phyloP scores from a whole-genome alignment of 2,329 filamentous ascomycete species.

The Hymenoscyphus albidus region DNA sequence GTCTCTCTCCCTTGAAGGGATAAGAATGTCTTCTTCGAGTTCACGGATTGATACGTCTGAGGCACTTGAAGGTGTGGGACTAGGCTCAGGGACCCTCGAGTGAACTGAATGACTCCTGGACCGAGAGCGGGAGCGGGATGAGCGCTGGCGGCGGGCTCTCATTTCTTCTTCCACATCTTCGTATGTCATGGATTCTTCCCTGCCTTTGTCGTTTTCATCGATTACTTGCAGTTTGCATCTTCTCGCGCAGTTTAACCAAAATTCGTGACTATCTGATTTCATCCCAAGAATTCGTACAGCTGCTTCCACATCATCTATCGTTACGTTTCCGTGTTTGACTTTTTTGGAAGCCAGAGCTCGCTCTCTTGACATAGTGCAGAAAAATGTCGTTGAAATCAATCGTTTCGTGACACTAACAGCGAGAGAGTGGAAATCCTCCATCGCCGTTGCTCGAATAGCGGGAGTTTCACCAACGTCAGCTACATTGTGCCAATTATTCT shows the following conservation, averaged over 20 bases:
- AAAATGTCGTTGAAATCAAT: constrained; percentile 65
- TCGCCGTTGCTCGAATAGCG: constrained; percentile 67
- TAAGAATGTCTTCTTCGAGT: neutral
- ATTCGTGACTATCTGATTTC: constrained; percentile 41
- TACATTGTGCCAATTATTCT: constrained; percentile 65
- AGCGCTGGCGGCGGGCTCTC: neutral
- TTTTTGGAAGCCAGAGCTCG: constrained; percentile 41
- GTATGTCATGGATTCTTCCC: constrained; percentile 21
- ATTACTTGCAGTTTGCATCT: constrained; percentile 50
- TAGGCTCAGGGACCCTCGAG: neutral
- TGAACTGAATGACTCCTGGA: constrained; percentile 14
- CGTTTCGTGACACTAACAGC: constrained; percentile 64
- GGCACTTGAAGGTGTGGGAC: neutral
- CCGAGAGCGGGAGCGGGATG: constrained; percentile 12
- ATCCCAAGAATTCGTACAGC: constrained; percentile 53
- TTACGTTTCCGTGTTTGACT: constrained; percentile 30
- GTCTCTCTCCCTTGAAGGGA: neutral
- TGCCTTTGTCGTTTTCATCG: constrained; percentile 28
- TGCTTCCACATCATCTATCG: constrained; percentile 42
- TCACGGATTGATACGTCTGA: constrained; percentile 2
- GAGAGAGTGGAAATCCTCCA: constrained; percentile 72
- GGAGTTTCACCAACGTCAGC: constrained; percentile 54
- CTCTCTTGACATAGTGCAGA: constrained; percentile 66
- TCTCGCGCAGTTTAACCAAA: constrained; percentile 50
- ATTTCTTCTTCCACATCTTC: constrained; percentile 10